A percentile compares a stretch with the other conserved stretches of the same genome.
These are phyloP conservation scores for Pythium guiyangense DNA, from an alignment of 352 stramenopile genomes.

Conservation along the genomic window DNA sequence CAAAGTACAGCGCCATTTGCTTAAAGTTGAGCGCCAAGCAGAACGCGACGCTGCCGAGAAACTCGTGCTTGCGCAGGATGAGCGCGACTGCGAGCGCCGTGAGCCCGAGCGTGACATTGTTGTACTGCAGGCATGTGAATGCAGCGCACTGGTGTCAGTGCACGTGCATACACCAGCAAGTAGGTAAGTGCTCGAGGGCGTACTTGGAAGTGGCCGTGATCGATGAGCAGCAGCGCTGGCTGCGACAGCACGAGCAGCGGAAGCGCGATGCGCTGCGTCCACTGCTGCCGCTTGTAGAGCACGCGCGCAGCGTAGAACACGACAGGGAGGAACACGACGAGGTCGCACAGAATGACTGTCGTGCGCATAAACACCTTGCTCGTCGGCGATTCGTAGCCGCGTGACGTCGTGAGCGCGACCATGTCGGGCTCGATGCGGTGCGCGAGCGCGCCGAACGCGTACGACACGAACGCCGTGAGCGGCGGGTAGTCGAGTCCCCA, in stretches of 20 bases:
- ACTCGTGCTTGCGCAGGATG: constrained; percentile 73
- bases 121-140: constrained; percentile 78
- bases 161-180: neutral
- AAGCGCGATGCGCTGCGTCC: constrained; percentile 58
- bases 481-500: constrained; percentile 99
- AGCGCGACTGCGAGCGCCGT: constrained; percentile 62
- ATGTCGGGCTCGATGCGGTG: constrained; percentile 79
- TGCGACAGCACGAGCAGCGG: constrained; percentile 73
- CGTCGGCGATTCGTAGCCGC: constrained; percentile 80
- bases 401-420: constrained; percentile 73
- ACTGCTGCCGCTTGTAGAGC: constrained; percentile 41
- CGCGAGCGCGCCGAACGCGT: constrained; percentile 73
- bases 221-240: constrained; percentile 92
- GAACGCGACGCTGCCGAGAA: constrained; percentile 85
- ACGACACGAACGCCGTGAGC: constrained; percentile 91
- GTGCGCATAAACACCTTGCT: constrained; percentile 91
- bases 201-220: constrained; percentile 98
- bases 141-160: neutral
- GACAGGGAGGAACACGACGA: constrained; percentile 87
- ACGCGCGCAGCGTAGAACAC: constrained; percentile 37
- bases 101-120: constrained; percentile 95
- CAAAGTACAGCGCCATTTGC: constrained; percentile 99
- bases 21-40: constrained; percentile 97
- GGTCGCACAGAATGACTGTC: constrained; percentile 92
- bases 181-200: neutral